phyloP scores from a whole-genome alignment of 2,329 filamentous ascomycete genomes.

The Hymenoscyphus salicellus region DNA sequence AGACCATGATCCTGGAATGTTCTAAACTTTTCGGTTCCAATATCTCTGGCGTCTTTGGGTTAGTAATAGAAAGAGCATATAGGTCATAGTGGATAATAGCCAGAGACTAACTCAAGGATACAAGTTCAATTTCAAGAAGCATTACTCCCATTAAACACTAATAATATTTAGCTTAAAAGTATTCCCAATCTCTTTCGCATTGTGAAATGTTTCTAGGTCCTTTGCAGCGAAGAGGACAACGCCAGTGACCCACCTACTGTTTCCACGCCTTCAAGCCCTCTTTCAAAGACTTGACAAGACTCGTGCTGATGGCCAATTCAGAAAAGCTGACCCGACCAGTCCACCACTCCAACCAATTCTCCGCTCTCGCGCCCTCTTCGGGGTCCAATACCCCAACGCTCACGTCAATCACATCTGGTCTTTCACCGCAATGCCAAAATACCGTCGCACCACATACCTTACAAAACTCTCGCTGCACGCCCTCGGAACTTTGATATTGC shows the following conservation, averaged over 20 bases:
- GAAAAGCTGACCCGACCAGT: slow-evolving; percentile 55
- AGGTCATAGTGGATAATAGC: too few species aligned
- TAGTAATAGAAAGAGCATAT: too few species aligned
- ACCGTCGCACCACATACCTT: slow-evolving; percentile 59
- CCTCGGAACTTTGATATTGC: slow-evolving; percentile 52
- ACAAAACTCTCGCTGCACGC: slow-evolving; percentile 61
- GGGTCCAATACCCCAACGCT: slow-evolving; percentile 57
- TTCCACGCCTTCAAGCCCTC: slow-evolving; percentile 26
- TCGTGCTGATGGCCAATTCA: slow-evolving; percentile 29
- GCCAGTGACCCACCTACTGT: neutral
- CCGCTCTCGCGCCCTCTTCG: slow-evolving; percentile 51
- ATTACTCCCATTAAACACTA: too few species aligned
- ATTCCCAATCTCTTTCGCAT: too few species aligned
- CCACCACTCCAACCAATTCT: slow-evolving; percentile 62
- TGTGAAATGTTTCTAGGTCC: too few species aligned
- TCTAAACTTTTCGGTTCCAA: too few species aligned
- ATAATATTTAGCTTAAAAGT: too few species aligned
- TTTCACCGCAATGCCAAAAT: slow-evolving; percentile 56
- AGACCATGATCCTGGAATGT: too few species aligned
- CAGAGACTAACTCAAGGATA: too few species aligned
- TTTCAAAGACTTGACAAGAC: slow-evolving; percentile 24
- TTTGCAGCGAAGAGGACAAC: too few species aligned
- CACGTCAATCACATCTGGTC: slow-evolving; percentile 59
- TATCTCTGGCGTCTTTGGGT: too few species aligned
- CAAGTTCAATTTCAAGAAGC: too few species aligned